A percentile compares a stretch with the other conserved stretches of the same genome.
These are phyloP conservation scores for Phaseolus lunatus DNA, from an alignment of 306 rosid species.

Conservation along the genomic window DNA sequence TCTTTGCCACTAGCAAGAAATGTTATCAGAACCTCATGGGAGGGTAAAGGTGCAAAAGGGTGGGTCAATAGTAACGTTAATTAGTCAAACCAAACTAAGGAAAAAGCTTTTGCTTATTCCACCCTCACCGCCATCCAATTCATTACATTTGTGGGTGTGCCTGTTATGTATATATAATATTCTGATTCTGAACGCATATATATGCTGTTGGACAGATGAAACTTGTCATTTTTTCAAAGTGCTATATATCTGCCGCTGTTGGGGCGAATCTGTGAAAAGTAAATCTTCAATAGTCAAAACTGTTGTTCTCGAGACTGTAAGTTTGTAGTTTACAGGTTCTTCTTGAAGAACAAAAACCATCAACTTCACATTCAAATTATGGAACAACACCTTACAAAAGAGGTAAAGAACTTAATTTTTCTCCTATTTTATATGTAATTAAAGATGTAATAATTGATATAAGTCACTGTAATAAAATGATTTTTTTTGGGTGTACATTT, in stretches of 20 bases:
- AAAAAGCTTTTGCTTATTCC: conserved; percentile 9
- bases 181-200: conserved; percentile 42
- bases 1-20: conserved; percentile 44
- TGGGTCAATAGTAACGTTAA: conserved; percentile 15
- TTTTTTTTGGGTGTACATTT: no score
- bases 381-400: no score
- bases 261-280: background rate
- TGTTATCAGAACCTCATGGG: conserved; percentile 36
- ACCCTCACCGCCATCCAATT: conserved; percentile 31
- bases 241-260: background rate
- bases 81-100: conserved; percentile 33
- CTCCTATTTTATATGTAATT: no score
- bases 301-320: background rate
- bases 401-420: no score
- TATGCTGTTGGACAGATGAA: conserved; percentile 20
- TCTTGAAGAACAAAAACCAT: no score
- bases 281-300: conserved; percentile 23
- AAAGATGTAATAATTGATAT: no score
- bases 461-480: no score
- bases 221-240: conserved; percentile 18
- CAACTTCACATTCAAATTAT: no score
- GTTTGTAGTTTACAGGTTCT: background rate
- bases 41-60: background rate
- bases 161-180: conserved; percentile 17
- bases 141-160: conserved; percentile 40